Percentiles rank a stretch among this genome's conserved stretches.
phyloP scores from a whole-genome alignment of 208 protist genomes.

The Crithidia acanthocephali region DNA sequence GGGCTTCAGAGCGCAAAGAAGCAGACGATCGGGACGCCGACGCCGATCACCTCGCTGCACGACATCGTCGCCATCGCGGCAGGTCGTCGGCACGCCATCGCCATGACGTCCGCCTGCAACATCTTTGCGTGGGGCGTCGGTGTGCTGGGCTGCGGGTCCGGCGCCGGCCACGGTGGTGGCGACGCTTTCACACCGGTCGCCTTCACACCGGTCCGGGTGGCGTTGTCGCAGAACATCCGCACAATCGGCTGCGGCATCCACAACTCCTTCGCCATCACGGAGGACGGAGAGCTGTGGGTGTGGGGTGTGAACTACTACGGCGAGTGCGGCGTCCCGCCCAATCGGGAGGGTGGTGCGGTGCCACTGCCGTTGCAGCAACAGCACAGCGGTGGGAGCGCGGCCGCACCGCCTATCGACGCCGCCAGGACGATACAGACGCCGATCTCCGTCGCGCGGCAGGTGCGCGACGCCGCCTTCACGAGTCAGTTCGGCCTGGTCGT shows the following conservation, averaged over 20 bases:
- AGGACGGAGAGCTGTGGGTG: conserved; percentile 68
- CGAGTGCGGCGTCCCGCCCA: conserved; percentile 51
- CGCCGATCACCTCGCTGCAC: conserved; percentile 29
- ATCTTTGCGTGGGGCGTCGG: conserved; percentile 77
- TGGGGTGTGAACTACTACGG: conserved; percentile 68
- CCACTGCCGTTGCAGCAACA: background rate
- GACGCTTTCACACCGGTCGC: conserved; percentile 7
- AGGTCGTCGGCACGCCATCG: conserved; percentile 67
- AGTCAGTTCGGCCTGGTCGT: conserved; percentile 41
- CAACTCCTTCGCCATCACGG: conserved; percentile 73
- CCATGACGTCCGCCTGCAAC: conserved; percentile 47
- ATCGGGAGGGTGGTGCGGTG: background rate
- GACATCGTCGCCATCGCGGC: conserved; percentile 60
- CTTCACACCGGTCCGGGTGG: conserved; percentile 48
- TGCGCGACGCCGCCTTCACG: conserved; percentile 73
- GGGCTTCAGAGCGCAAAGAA: background rate
- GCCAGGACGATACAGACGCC: conserved; percentile 31
- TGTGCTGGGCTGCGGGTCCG: conserved; percentile 33
- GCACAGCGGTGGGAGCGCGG: background rate
- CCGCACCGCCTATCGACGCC: background rate
- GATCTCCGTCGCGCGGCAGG: conserved; percentile 39
- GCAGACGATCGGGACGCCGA: conserved; percentile 21
- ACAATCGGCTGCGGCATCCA: conserved; percentile 66
- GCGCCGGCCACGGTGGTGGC: background rate
- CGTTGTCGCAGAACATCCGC: conserved; percentile 51